Conservation (phyloP, 352 stramenopile genomes). For the Pythium insidiosum region DNA sequence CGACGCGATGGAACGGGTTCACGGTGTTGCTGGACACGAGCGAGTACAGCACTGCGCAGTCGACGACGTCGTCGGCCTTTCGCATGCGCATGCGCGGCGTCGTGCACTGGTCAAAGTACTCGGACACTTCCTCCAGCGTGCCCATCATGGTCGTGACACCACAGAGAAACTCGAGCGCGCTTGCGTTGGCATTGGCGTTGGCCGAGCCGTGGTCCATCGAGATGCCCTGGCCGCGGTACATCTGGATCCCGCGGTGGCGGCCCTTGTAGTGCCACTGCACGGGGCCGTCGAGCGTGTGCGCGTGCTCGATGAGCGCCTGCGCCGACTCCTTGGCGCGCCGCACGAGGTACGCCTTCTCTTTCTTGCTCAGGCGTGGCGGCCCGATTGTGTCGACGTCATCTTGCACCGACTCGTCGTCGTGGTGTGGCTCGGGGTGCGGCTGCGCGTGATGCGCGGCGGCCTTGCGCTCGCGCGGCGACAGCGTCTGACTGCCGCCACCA, state of each 20-base stretch:
- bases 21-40: constrained; percentile 30
- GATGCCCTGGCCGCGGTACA: constrained; percentile 65
- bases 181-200: too few species aligned
- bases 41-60: constrained; percentile 58
- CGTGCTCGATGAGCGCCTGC: constrained; percentile 56
- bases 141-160: constrained; percentile 72
- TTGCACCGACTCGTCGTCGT: constrained; percentile 10
- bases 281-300: constrained; percentile 60
- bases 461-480: constrained; percentile 9
- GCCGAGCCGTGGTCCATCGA: constrained; percentile 24
- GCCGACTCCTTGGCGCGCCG: constrained; percentile 63
- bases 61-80: constrained; percentile 57
- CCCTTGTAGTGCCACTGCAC: constrained; percentile 73
- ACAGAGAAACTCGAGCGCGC: constrained; percentile 54
- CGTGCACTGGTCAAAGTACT: constrained; percentile 61
- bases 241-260: constrained; percentile 67
- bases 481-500: too few species aligned
- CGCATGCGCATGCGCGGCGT: constrained; percentile 47
- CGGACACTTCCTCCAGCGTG: constrained; percentile 52
- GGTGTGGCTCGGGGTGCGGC: constrained; percentile 1
- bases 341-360: constrained; percentile 43
- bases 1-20: constrained; percentile 56
- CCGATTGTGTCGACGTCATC: not conserved
- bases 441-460: constrained; percentile 3
- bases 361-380: constrained; percentile 7